Evolutionary conservation across 2,329 filamentous ascomycete species (phyloP).

Genomic region (Ceratocystis alfenasii): DNA sequence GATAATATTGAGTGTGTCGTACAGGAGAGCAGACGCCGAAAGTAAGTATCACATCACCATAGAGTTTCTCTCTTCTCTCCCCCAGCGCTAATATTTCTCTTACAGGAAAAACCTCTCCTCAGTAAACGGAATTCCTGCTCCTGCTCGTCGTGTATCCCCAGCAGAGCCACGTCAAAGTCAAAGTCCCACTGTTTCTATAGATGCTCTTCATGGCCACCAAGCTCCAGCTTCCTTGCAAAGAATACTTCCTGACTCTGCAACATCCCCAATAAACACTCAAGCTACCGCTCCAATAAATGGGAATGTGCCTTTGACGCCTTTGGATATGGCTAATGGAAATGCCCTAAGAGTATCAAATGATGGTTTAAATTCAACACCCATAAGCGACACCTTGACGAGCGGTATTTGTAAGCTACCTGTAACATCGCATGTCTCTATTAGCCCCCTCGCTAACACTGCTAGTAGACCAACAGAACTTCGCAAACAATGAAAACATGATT

Average conservation of each 20-base stretch:
- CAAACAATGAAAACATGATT: constrained; percentile 18
- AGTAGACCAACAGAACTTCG: constrained; percentile 28
- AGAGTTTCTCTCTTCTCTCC: constrained; percentile 3
- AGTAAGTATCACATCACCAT: constrained; percentile 46
- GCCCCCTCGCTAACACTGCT: constrained; percentile 28
- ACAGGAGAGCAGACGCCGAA: constrained; percentile 72
- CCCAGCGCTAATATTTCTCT: not conserved
- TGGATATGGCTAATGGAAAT: constrained; percentile 7
- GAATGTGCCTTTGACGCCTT: not conserved
- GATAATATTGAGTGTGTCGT: constrained; percentile 68
- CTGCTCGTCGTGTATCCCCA: constrained; percentile 13
- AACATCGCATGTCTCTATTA: constrained; percentile 3
- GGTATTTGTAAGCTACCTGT: constrained; percentile 13
- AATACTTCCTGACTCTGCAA: not conserved
- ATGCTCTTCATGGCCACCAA: constrained; percentile 4
- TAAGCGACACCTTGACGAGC: not conserved
- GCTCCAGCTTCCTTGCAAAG: not conserved
- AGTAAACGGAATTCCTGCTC: constrained; percentile 13
- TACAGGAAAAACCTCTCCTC: constrained; percentile 15
- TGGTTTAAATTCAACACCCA: not conserved
- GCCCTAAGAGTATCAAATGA: not conserved
- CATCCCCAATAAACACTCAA: not conserved
- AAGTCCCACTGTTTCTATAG: constrained; percentile 8
- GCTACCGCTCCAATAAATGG: not conserved
- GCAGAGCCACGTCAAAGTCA: constrained; percentile 8